Evolutionary conservation across 768 basidiomycete species (phyloP).

Genomic region (Kwoniella europaea): DNA sequence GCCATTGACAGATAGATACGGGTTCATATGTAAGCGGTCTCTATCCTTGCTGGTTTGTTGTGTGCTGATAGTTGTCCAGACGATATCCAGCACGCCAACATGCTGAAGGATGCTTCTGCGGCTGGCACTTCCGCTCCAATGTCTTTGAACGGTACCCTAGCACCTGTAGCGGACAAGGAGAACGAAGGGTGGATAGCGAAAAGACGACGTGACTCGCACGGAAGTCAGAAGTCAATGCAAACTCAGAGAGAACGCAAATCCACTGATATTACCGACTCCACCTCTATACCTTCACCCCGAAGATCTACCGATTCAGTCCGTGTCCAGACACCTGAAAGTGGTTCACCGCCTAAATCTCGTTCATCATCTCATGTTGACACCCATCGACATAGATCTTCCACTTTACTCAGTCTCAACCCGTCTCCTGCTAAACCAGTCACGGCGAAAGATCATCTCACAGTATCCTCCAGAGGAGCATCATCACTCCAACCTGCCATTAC

Average conservation of each 20-base stretch:
- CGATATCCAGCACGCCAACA: slow-evolving; percentile 52
- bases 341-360: slow-evolving; percentile 11
- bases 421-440: slow-evolving; percentile 47
- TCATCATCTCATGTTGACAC: slow-evolving; percentile 11
- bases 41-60: background rate
- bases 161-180: slow-evolving; percentile 12
- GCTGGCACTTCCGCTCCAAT: slow-evolving; percentile 45
- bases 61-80: slow-evolving; percentile 29
- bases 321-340: slow-evolving; percentile 9
- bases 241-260: background rate
- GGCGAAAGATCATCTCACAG: slow-evolving; percentile 49
- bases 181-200: slow-evolving; percentile 51
- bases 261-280: slow-evolving; percentile 7
- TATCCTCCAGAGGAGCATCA: slow-evolving; percentile 44
- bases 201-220: slow-evolving; percentile 22
- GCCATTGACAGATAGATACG: slow-evolving; percentile 56
- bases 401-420: slow-evolving; percentile 36
- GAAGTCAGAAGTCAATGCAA: slow-evolving; percentile 1
- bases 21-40: slow-evolving; percentile 53
- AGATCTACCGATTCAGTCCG: slow-evolving; percentile 31
- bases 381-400: slow-evolving; percentile 41
- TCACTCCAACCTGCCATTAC: slow-evolving; percentile 34
- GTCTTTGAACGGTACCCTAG: slow-evolving; percentile 44
- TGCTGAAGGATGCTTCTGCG: slow-evolving; percentile 51
- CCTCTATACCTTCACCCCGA: slow-evolving; percentile 22